Evolutionary conservation across 2,329 filamentous ascomycete genomes (phyloP).

Genomic region (Cytospora schulzeri): DNA sequence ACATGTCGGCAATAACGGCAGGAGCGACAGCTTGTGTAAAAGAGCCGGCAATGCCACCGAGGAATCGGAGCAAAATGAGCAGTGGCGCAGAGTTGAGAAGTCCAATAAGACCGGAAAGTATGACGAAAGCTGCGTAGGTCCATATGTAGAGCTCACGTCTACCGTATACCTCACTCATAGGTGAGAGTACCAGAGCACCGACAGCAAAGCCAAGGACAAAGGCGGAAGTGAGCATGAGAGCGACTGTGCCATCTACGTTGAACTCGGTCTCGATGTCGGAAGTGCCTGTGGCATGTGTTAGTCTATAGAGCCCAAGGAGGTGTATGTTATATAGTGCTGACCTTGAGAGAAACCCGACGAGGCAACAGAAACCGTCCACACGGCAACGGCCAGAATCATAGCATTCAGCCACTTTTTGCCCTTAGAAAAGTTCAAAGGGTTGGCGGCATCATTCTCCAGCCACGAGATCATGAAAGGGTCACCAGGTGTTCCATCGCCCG

Average conservation of each 20-base stretch:
- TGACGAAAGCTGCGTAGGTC: slow-evolving; percentile 58
- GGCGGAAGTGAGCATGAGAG: slow-evolving; percentile 38
- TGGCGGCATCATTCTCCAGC: slow-evolving; percentile 48
- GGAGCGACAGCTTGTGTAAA: slow-evolving; percentile 64
- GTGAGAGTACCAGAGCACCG: slow-evolving; percentile 29
- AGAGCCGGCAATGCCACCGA: slow-evolving; percentile 63
- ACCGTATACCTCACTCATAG: slow-evolving; percentile 56
- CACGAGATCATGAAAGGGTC: slow-evolving; percentile 49
- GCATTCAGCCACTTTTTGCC: slow-evolving; percentile 45
- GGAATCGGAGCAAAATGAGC: slow-evolving; percentile 64
- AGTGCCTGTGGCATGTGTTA: slow-evolving; percentile 34
- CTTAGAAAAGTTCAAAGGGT: slow-evolving; percentile 43
- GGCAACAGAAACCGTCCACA: slow-evolving; percentile 46
- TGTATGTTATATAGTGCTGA: slow-evolving; percentile 29
- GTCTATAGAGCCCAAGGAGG: background rate
- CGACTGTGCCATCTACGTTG: slow-evolving; percentile 41
- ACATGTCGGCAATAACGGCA: slow-evolving; percentile 65
- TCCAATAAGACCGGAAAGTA: slow-evolving; percentile 64
- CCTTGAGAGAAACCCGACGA: slow-evolving; percentile 41
- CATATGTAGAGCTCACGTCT: slow-evolving; percentile 59
- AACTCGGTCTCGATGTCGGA: slow-evolving; percentile 42
- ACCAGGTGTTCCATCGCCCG: slow-evolving; percentile 45
- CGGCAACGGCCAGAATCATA: slow-evolving; percentile 43
- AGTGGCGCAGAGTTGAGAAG: slow-evolving; percentile 59
- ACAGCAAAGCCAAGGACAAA: slow-evolving; percentile 32